Base-by-base conservation (phyloP, 805 yeast genomes). In the Metschnikowia santaceciliae region DNA sequence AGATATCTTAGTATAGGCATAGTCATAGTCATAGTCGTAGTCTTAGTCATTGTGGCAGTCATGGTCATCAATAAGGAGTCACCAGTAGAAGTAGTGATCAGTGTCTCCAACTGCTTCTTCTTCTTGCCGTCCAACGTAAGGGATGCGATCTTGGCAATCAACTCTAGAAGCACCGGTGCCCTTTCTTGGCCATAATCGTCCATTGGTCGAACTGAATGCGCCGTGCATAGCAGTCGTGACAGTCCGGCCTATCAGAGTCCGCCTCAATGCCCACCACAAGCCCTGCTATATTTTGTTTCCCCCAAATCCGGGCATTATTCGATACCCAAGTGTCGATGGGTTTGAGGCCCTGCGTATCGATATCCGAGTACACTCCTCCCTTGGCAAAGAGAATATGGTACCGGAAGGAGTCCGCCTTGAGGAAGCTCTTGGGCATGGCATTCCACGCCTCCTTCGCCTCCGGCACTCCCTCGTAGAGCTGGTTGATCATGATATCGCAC, bases 201-300 rank as follows among this genome's bases (percentile, higher is more conserved):
- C 99, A 92, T 69, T 92, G 98, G 65, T 97, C 91, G 62, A 92
- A 88, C 70, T 92, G 99, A 41, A 92, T 82, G 54, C 98, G 76
- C 47, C 97, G 78, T 0, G 97, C 95, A 63, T 90, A 92, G 90
- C 95, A 90, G 6, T 85, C 86, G 30, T 78, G 71, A 98, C 99
- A 94, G 67, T 92, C 98, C 0, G 85, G 85, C 58, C 98, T 76
- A 65, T 92, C 97, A 0, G 98, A 97, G 61, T 92, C 99, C 1
- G 97, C 97, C 66, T 94, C 99, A 40, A 92, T 88, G 0, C 98
- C 98, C 7, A 92, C 80, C 2, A 85, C 83, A 20, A 92, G 74
- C 0, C 98, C 98, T 2, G 89, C 79, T n/a, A 65, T 64, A 50
- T 62, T 65, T 35, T 66, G 61, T 48, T 69, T 60, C 13, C 54